Evolutionary conservation across 495 filamentous ascomycete genomes (phyloP), one percentile per base, ranked within the genome.

Genomic region (Daldinia vernicosa): DNA sequence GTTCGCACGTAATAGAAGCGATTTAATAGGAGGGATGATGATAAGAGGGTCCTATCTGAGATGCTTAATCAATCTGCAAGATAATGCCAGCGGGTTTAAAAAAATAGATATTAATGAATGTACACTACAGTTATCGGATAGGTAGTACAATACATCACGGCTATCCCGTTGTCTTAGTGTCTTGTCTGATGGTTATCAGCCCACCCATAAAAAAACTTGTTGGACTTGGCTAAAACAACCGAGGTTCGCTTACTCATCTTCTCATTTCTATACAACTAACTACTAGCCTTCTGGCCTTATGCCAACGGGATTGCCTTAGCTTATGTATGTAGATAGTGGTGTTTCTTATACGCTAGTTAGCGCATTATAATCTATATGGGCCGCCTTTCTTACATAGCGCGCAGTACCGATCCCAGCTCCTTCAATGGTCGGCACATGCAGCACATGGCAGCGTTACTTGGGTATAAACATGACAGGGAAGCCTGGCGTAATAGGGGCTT

Each of bases 211-310:
- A 61, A 60, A 60, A 53, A 26, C 39, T 19, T 43, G 50, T 50
- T 60, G 26, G 39, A 37, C 35, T 63, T 39, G 27, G 47, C 54
- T 12, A 35, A 47, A 63, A 60, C 30, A 51, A 45, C 60, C 53
- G 59, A 58, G 40, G 43, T 15, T 45, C 54, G 60, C 51, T 69
- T 60, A 47, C 33, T 69, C 67, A 69, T 63, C 59, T 56, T 59
- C 24, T 26, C 37, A 43, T 60, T 37, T 27, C 33, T 50, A 1
- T 37, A 11, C 54, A 14, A 30, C 14, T 35, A 55, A n/a, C n/a
- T n/a, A n/a, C n/a, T n/a, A n/a, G n/a, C n/a, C n/a, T n/a, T n/a
- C n/a, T n/a, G n/a, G 8, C 1, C 15, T 32, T 5, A 55, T 55
- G 27, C 8, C 17, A 55, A 11, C n/a, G 9, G 28, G 45, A 22